Evolutionary conservation across 805 yeast species (phyloP), one percentile per base, ranked within the genome.

Genomic region (Danielia oregonensis): DNA sequence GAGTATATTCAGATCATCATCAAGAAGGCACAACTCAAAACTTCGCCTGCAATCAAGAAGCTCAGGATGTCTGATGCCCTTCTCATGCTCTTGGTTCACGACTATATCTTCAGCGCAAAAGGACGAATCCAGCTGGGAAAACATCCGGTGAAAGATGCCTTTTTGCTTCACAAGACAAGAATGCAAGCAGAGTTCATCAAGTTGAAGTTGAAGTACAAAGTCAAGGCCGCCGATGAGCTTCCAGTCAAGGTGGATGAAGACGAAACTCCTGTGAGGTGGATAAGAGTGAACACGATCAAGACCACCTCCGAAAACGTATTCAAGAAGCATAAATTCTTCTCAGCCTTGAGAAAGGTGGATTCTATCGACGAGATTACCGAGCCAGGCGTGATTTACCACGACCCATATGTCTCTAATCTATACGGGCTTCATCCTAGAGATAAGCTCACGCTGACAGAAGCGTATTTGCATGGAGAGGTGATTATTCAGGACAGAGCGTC

Each of bases 401-500:
- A 93, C 59, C 74, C 67, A 24, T 78, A 68, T 53, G 78, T 93
- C 17, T 86, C 89, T 2, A 68, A 83, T 43, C 65, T 93, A 12
- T 89, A 74, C 57, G 97, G 97, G 5, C 70, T 91, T 4, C 82
- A 82, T 44, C 94, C 96, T 7, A 65, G 71, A 25, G 91, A 82
- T 36, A 75, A 76, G 40, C 59, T 93, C 13, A 79, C 88, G 15
- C 58, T 75, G 2, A 72, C 82, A n/a, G 74, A 74, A 17, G 74
- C 83, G 1, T 93, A 93, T 57, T 65, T 74, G 34, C 63, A 66
- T 9, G 98, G 98, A 0, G 71, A 80, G 34, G 65, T 91, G 11
- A 89, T 93, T 35, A 86, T 93, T 40, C 99, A 93, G 61, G 98
- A 93, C 55, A 68, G 98, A 33, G 96, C 97, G 0, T 88, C 97